A percentile compares a stretch with the other conserved stretches of the same genome.
phyloP scores from a whole-genome alignment of 2,329 filamentous ascomycete genomes.

The Pseudogymnoascus sp. region DNA sequence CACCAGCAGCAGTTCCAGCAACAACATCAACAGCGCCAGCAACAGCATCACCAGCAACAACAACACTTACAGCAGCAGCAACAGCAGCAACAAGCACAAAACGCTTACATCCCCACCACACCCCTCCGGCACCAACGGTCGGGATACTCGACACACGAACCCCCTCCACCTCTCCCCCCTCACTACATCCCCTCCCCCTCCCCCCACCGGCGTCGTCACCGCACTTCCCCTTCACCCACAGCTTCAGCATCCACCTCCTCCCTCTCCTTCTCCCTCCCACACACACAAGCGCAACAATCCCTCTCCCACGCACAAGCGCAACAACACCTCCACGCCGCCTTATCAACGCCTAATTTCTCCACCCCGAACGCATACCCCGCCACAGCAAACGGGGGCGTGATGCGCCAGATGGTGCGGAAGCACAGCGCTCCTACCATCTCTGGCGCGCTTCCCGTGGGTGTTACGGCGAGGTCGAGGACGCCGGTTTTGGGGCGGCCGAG shows the following conservation, averaged over 20 bases:
- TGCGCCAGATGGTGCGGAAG: not conserved
- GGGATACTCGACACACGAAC: slow-evolving; percentile 14
- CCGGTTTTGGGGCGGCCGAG: not conserved
- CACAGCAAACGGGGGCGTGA: not conserved
- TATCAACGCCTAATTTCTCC: slow-evolving; percentile 11
- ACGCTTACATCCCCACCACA: slow-evolving; percentile 7
- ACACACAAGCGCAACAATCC: slow-evolving; percentile 18
- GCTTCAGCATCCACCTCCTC: not conserved
- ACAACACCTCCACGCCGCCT: not conserved
- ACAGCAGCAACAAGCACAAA: slow-evolving; percentile 15
- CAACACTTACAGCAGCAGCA: not conserved
- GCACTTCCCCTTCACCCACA: not conserved
- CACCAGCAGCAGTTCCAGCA: not conserved
- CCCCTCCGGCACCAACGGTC: slow-evolving; percentile 14
- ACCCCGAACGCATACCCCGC: slow-evolving; percentile 13
- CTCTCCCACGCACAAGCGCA: not conserved
- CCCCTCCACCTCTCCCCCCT: not conserved
- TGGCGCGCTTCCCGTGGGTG: no score
- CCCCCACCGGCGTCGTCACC: not conserved
- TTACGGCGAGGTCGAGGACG: not conserved
- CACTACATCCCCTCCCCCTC: not conserved
- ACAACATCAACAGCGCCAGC: slow-evolving; percentile 6
- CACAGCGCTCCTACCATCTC: not conserved
- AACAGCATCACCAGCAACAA: not conserved
- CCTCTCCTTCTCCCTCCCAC: slow-evolving; percentile 18